Base-by-base conservation (phyloP, 2,329 filamentous ascomycete genomes). In the Cercospora nicotianae region DNA sequence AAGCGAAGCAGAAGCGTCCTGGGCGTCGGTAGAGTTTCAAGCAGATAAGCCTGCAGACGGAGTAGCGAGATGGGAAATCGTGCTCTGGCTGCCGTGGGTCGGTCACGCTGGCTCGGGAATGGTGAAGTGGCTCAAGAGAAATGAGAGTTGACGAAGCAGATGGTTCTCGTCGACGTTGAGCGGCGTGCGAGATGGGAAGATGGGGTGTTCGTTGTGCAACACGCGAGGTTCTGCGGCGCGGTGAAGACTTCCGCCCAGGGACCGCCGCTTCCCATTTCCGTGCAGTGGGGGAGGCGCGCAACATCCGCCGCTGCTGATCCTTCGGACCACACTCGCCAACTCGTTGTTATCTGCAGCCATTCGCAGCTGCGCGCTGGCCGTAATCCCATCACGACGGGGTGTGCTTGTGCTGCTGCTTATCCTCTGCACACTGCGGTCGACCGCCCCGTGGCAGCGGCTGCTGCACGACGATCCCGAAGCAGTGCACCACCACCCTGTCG, bases 321-420 rank as follows among this genome's bases (percentile, higher is more conserved):
- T 51, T 13, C 45, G 45, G 18, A 51, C 45, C 45, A 51, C 45
- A 51, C 45, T 51, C 45, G 45, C 45, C 45, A 23, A 51, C 45
- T 39, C 30, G 13, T 20, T 64, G 61, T 64, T 64, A 64, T 64
- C 61, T 64, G 45, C 61, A 64, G 61, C 61, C 61, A 64, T 64
- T 57, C 45, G 30, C 61, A 63, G 60, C 45, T 7, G 12, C 36
- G 39, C 26, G 20, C 26, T 10, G 45, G 36, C 36, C 36, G 36
- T 42, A 42, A 42, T 42, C 3, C 36, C 36, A 42, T 42, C 36
- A 42, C 36, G 36, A 42, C 36, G 36, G 36, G 33, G 12, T 0
- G 33, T 36, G 33, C 33, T n/a, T 2, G 16, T 45, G 18, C 36
- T 20, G 30, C 12, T 45, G 18, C 36, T 45, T 36, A 13, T 61